Evolutionary conservation across 352 stramenopile genomes (phyloP).

Genomic region (Phytopythium mirpurense): DNA sequence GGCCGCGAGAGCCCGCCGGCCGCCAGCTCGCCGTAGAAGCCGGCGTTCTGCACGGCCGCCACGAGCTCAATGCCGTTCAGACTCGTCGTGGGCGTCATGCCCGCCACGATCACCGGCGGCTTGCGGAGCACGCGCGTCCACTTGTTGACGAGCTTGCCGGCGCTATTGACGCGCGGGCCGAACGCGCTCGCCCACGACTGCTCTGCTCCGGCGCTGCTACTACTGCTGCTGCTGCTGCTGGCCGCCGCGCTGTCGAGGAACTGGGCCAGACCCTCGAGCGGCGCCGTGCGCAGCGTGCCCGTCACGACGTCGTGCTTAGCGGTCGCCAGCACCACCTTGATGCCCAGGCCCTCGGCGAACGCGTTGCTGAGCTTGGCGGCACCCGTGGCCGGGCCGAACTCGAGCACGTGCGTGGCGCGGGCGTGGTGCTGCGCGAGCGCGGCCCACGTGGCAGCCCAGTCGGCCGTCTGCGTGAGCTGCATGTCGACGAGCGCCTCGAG

Average conservation of each 20-base stretch:
- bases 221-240: too few relatives aligned
- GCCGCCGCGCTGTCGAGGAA: conserved; percentile 26
- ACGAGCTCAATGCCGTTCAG: conserved; percentile 77
- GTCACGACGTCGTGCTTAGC: conserved; percentile 30
- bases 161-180: conserved; percentile 30
- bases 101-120: conserved; percentile 72
- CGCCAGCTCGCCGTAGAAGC: conserved; percentile 76
- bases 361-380: conserved; percentile 40
- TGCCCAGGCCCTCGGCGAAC: conserved; percentile 43
- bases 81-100: conserved; percentile 86
- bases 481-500: conserved; percentile 46
- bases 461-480: conserved; percentile 55
- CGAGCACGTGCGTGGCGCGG: conserved; percentile 61
- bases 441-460: conserved; percentile 54
- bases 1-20: conserved; percentile 64
- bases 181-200: conserved; percentile 54
- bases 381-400: conserved; percentile 69
- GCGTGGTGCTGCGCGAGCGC: conserved; percentile 27
- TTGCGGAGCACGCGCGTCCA: conserved; percentile 75
- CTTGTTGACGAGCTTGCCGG: conserved; percentile 58
- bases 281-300: conserved; percentile 16
- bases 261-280: conserved; percentile 31
- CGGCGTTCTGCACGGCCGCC: conserved; percentile 73
- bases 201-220: conserved; percentile 2
- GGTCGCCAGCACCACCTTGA: conserved; percentile 46